These are phyloP conservation scores for Fonsecaea multimorphosa DNA, from an alignment of 2,329 filamentous ascomycete genomes.

Conservation along the genomic window DNA sequence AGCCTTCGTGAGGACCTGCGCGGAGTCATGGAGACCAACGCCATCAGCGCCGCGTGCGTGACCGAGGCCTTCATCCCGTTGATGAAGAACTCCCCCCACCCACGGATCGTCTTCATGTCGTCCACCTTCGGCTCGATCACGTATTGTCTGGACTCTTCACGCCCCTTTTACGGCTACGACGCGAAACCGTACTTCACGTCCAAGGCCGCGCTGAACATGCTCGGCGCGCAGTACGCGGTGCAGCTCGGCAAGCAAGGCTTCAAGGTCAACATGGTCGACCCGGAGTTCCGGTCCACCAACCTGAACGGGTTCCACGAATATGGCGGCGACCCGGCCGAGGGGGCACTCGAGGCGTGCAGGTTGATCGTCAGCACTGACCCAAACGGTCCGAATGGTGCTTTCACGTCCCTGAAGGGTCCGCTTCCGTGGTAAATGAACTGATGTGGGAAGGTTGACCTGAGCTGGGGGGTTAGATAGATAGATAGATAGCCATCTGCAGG, in stretches of 20 bases:
- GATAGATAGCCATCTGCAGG: too few relatives aligned
- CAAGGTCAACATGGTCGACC: conserved; percentile 22
- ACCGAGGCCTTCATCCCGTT: conserved; percentile 28
- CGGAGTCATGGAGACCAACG: conserved; percentile 34
- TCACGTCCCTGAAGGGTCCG: not conserved
- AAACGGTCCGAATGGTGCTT: conserved; percentile 6
- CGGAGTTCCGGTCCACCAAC: conserved; percentile 19
- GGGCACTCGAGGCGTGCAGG: conserved; percentile 11
- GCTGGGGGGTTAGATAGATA: too few relatives aligned
- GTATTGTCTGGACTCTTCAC: not conserved
- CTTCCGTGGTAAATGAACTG: not conserved
- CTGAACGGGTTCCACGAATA: conserved; percentile 15
- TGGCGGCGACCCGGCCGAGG: conserved; percentile 5
- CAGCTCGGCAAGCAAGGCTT: conserved; percentile 25
- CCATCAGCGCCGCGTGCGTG: conserved; percentile 8
- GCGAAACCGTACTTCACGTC: conserved; percentile 18
- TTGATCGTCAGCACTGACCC: conserved; percentile 9
- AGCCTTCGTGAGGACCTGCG: conserved; percentile 18
- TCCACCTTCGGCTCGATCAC: conserved; percentile 21
- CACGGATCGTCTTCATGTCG: conserved; percentile 25
- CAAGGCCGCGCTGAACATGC: conserved; percentile 27
- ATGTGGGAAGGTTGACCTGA: not conserved
- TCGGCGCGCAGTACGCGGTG: conserved; percentile 15
- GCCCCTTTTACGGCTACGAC: conserved; percentile 11
- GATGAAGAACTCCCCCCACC: conserved; percentile 17